These are phyloP conservation scores for Thamnidium elegans DNA, from an alignment of 192 early-diverging fungal species.

Conservation along the genomic window DNA sequence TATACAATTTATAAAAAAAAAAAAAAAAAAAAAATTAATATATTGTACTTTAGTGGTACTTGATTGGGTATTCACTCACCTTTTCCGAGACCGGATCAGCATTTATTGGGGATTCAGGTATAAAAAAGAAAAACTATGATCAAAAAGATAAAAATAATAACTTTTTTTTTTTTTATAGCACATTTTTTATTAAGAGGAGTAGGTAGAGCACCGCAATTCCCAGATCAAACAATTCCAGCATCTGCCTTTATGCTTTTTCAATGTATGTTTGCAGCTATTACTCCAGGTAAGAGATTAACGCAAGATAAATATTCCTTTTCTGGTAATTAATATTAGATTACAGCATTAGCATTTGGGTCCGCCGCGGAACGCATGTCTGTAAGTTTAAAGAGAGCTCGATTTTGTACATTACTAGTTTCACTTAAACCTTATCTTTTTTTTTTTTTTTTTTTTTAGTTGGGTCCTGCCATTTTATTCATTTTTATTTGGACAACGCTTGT, in stretches of 20 bases:
- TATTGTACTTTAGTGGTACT: constrained; percentile 53
- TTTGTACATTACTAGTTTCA: constrained; percentile 19
- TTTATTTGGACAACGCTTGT: constrained; percentile 71
- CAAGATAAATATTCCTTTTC: background rate
- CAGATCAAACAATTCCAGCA: constrained; percentile 59
- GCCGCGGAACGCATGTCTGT: constrained; percentile 73
- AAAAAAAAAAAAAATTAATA: constrained; percentile 3
- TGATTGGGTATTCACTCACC: constrained; percentile 70
- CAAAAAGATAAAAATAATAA: background rate
- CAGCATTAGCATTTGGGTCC: constrained; percentile 64
- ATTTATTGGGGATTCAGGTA: constrained; percentile 68
- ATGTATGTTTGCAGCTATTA: constrained; percentile 77
- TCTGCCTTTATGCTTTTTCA: constrained; percentile 69
- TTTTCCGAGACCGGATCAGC: constrained; percentile 63
- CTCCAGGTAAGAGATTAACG: constrained; percentile 37
- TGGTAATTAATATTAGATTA: background rate
- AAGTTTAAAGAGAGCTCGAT: constrained; percentile 14
- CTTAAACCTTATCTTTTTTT: constrained; percentile 7
- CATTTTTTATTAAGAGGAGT: constrained; percentile 62
- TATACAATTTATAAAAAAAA: background rate
- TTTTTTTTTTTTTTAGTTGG: constrained; percentile 18
- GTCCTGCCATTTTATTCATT: constrained; percentile 58
- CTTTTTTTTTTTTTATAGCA: constrained; percentile 28
- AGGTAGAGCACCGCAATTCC: constrained; percentile 50
- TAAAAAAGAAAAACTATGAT: background rate